Percentiles rank a stretch among this genome's conserved stretches.
Conservation (phyloP, 164 flowering plant genomes). For the Chimonanthus salicifolius region DNA sequence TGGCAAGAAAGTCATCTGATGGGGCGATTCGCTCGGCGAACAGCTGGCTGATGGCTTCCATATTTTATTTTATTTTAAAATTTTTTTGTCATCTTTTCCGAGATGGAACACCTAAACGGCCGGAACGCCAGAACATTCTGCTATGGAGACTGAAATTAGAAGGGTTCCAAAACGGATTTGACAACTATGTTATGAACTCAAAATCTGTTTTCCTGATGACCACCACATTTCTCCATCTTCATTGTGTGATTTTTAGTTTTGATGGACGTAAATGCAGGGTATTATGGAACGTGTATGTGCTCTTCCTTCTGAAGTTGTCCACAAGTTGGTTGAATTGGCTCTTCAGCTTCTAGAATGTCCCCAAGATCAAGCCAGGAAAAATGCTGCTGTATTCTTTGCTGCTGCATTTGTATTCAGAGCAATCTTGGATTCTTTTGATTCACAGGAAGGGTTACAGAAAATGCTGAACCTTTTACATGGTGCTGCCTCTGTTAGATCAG, state of each 20-base stretch:
- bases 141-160: too few species aligned
- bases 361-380: conserved; percentile 87
- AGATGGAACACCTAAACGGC: too few species aligned
- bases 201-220: background rate
- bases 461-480: conserved; percentile 61
- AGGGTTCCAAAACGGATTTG: too few species aligned
- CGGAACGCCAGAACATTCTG: too few species aligned
- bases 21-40: too few species aligned
- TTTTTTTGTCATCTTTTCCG: too few species aligned
- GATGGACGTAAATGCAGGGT: conserved; percentile 42
- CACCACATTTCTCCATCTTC: background rate
- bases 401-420: conserved; percentile 93
- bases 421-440: conserved; percentile 83
- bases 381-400: conserved; percentile 84
- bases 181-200: background rate
- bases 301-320: conserved; percentile 73
- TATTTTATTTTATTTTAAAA: too few species aligned
- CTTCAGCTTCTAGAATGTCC: conserved; percentile 84
- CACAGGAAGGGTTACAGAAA: conserved; percentile 80
- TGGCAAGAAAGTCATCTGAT: too few species aligned
- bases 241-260: conserved; percentile 2
- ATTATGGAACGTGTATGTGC: conserved; percentile 98
- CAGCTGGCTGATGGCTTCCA: too few species aligned
- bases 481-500: conserved; percentile 91
- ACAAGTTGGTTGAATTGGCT: conserved; percentile 81